Conservation (phyloP, 2,329 filamentous ascomycete genomes). For the Cercospora brassicicola region DNA sequence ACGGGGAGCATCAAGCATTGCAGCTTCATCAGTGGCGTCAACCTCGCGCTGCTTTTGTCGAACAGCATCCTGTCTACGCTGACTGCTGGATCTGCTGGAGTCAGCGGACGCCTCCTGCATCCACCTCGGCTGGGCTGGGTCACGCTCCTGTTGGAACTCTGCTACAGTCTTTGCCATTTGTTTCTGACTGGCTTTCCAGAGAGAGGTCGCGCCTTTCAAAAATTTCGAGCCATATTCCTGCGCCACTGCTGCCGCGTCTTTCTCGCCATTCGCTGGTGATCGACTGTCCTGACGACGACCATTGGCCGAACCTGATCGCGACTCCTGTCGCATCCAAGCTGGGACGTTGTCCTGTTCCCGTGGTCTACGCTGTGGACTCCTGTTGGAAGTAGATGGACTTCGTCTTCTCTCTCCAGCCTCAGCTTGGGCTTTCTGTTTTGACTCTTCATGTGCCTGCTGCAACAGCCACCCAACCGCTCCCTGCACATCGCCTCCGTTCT, state of each 20-base stretch:
- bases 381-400: slow-evolving; percentile 23
- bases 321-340: slow-evolving; percentile 64
- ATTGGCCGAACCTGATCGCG: slow-evolving; percentile 48
- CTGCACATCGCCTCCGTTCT: slow-evolving; percentile 81
- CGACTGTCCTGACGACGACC: slow-evolving; percentile 54
- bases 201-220: slow-evolving; percentile 88
- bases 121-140: slow-evolving; percentile 86
- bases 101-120: slow-evolving; percentile 68
- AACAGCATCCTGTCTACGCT: slow-evolving; percentile 33
- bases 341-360: slow-evolving; percentile 49
- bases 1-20: slow-evolving; percentile 70
- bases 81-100: slow-evolving; percentile 31
- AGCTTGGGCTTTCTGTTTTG: slow-evolving; percentile 65
- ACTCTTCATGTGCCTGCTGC: slow-evolving; percentile 84
- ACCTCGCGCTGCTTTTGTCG: slow-evolving; percentile 26
- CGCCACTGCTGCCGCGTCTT: slow-evolving; percentile 77
- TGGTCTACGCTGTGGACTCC: slow-evolving; percentile 29
- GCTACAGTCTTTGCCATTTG: slow-evolving; percentile 88
- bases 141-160: slow-evolving; percentile 75
- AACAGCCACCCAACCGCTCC: slow-evolving; percentile 85
- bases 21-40: slow-evolving; percentile 58
- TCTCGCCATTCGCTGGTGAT: slow-evolving; percentile 59
- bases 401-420: slow-evolving; percentile 30
- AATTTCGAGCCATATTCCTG: slow-evolving; percentile 78
- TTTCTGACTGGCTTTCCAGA: slow-evolving; percentile 95